A percentile compares a stretch with the other conserved stretches of the same genome.
These are phyloP conservation scores for Trichoderma oligosporum DNA, from an alignment of 2,329 filamentous ascomycete genomes.

Conservation along the genomic window DNA sequence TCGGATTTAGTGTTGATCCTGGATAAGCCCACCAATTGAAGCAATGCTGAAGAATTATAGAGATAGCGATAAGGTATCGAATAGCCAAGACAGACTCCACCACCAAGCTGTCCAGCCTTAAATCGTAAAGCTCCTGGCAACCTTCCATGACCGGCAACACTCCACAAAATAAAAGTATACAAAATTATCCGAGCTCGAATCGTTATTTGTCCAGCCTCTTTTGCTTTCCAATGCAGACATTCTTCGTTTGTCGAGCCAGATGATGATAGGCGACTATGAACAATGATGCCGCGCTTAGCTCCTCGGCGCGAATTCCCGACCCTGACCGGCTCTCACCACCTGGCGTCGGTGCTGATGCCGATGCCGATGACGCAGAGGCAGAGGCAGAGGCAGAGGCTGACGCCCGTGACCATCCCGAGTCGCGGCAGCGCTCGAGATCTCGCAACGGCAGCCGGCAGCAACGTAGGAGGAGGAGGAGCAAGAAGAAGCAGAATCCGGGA, in stretches of 20 bases:
- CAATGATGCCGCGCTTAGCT: slow-evolving; percentile 46
- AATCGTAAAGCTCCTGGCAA: neutral
- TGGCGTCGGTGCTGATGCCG: slow-evolving; percentile 18
- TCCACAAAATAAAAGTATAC: neutral
- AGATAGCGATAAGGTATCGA: neutral
- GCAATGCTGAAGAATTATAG: too few species aligned
- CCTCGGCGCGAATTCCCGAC: slow-evolving; percentile 34
- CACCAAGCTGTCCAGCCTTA: slow-evolving; percentile 3
- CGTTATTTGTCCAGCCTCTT: slow-evolving; percentile 1
- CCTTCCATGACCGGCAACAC: neutral
- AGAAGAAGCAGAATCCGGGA: slow-evolving; percentile 39
- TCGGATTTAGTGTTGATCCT: slow-evolving; percentile 22
- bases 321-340: slow-evolving; percentile 19
- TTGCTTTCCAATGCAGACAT: slow-evolving; percentile 20
- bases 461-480: slow-evolving; percentile 37
- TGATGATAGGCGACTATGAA: slow-evolving; percentile 46
- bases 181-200: neutral
- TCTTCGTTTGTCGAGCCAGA: slow-evolving; percentile 30
- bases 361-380: slow-evolving; percentile 16
- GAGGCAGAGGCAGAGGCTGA: slow-evolving; percentile 10
- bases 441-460: slow-evolving; percentile 30
- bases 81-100: neutral
- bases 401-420: slow-evolving; percentile 4
- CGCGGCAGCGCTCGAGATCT: slow-evolving; percentile 22
- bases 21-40: slow-evolving; percentile 12